Evolutionary conservation across 1,284 basidiomycete genomes (phyloP).

Genomic region (Marasmius fiardii): DNA sequence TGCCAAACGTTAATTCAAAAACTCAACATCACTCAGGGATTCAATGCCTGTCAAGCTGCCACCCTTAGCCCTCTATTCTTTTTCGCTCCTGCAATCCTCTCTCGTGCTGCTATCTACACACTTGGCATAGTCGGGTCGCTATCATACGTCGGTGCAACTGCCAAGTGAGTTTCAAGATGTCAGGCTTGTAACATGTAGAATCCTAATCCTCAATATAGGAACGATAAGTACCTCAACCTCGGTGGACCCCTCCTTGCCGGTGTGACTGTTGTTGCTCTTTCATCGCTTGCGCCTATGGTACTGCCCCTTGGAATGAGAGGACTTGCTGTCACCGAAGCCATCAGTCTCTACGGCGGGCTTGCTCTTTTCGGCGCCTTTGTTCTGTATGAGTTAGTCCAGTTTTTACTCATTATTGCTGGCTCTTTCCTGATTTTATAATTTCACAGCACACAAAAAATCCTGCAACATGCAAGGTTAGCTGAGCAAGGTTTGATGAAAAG

Average conservation of each 20-base stretch:
- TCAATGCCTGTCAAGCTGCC: slow-evolving; percentile 85
- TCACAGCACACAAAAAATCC: slow-evolving; percentile 74
- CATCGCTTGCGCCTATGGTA: slow-evolving; percentile 83
- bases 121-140: slow-evolving; percentile 82
- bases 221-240: slow-evolving; percentile 83
- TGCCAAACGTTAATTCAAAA: neutral
- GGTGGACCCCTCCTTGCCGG: slow-evolving; percentile 85
- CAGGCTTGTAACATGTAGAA: neutral
- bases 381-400: slow-evolving; percentile 79
- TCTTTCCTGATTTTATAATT: slow-evolving; percentile 9
- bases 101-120: slow-evolving; percentile 89
- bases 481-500: slow-evolving; percentile 63
- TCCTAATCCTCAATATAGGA: slow-evolving; percentile 36
- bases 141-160: slow-evolving; percentile 88
- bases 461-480: slow-evolving; percentile 73
- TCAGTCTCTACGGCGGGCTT: slow-evolving; percentile 83
- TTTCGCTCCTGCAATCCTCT: slow-evolving; percentile 80
- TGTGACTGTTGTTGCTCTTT: slow-evolving; percentile 82
- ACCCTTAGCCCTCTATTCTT: slow-evolving; percentile 85
- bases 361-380: slow-evolving; percentile 88
- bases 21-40: slow-evolving; percentile 47
- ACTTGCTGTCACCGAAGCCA: slow-evolving; percentile 73
- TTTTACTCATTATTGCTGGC: neutral
- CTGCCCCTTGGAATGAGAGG: slow-evolving; percentile 79
- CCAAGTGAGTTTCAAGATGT: slow-evolving; percentile 47